Evolutionary conservation across 441 rosid species (phyloP).

Genomic region (Codiaeum variegatum): DNA sequence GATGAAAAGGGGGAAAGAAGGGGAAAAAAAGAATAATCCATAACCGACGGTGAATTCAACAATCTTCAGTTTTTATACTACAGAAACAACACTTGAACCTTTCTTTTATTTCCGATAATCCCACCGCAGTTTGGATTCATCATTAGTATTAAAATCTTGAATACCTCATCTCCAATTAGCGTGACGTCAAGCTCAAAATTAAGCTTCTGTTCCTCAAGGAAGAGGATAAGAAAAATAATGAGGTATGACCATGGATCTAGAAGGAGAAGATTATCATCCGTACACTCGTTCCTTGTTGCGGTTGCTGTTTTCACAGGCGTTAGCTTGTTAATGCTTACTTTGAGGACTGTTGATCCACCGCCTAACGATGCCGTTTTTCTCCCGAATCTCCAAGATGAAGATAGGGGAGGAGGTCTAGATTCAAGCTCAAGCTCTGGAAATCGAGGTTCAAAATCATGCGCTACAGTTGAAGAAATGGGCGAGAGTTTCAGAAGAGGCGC

Average conservation of each 20-base stretch:
- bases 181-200: no score
- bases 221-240: conserved; percentile 17
- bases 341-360: conserved; percentile 53
- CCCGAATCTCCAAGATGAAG: not conserved
- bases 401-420: not conserved
- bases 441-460: conserved; percentile 42
- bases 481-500: conserved; percentile 40
- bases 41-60: no score
- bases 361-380: conserved; percentile 12
- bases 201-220: not conserved
- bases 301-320: conserved; percentile 40
- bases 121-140: no score
- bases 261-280: conserved; percentile 38
- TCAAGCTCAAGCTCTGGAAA: not conserved
- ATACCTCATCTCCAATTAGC: no score
- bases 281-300: conserved; percentile 34
- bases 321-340: conserved; percentile 50
- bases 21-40: no score
- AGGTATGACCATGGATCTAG: conserved; percentile 38
- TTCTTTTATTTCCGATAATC: no score
- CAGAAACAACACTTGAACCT: no score
- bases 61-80: no score
- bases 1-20: no score
- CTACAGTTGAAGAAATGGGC: conserved; percentile 94
- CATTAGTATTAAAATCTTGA: no score